Conservation (phyloP, 2,329 filamentous ascomycete genomes). For the Fusarium sp. region DNA sequence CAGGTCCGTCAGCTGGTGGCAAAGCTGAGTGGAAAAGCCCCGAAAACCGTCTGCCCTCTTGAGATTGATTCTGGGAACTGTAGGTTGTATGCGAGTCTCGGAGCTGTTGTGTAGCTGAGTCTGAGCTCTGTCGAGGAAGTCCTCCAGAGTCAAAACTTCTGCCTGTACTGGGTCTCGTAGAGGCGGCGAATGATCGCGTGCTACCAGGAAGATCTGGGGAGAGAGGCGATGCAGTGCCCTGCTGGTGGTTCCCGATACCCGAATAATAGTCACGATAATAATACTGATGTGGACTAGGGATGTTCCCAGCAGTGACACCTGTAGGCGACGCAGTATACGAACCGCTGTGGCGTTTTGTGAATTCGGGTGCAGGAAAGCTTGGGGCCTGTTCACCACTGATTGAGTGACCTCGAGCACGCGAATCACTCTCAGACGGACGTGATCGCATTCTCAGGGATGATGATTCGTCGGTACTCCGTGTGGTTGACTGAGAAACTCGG, state of each 20-base stretch:
- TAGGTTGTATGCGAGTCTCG: constrained; percentile 67
- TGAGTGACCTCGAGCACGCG: constrained; percentile 68
- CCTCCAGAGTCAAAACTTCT: constrained; percentile 66
- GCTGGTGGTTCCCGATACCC: constrained; percentile 45
- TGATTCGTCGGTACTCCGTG: constrained; percentile 61
- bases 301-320: constrained; percentile 43
- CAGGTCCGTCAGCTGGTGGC: constrained; percentile 76
- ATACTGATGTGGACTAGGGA: constrained; percentile 63
- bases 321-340: constrained; percentile 71
- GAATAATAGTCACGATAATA: constrained; percentile 60
- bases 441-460: constrained; percentile 59
- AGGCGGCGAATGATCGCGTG: constrained; percentile 57
- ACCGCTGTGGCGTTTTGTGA: constrained; percentile 71
- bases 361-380: constrained; percentile 71
- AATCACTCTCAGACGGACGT: constrained; percentile 58
- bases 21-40: constrained; percentile 89
- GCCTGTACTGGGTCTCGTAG: constrained; percentile 66
- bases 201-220: constrained; percentile 62
- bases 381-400: constrained; percentile 71
- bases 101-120: constrained; percentile 56
- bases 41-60: constrained; percentile 68
- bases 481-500: constrained; percentile 67
- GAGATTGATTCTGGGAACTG: constrained; percentile 57
- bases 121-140: constrained; percentile 61
- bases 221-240: constrained; percentile 66